Base-by-base conservation (phyloP, 139 green algal species). In the Trebouxia sp. region DNA sequence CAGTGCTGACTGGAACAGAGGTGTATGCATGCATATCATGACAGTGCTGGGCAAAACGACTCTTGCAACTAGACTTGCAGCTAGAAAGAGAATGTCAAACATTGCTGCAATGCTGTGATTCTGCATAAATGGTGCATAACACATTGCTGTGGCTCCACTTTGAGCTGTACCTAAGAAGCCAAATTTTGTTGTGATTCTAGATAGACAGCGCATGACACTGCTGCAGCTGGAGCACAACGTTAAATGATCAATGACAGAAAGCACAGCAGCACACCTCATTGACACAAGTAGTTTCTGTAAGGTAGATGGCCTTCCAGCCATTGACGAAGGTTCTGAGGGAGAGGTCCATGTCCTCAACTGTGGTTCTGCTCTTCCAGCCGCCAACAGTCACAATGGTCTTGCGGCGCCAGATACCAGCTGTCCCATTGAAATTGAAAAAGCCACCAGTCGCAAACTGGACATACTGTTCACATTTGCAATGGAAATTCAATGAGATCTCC, bases 351-450 rank as follows among this genome's bases (percentile, higher is more conserved):
- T 97, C 94, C 87, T 98, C 95, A 12, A 98, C 94, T 12, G 95
- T 97, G 4, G 96, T 99, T 83, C 96, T 90, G 30, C 80, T 87
- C 74, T 97, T 89, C 96, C 96, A 99, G 43, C 96, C 95, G 50
- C 96, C 96, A 10, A 92, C 91, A 56, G 94, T 90, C 56, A 96
- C 78, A 80, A 99, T 97, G 67, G 92, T 93, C 50, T 84, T 83
- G 14, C 86, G 80, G 10, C 91, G 78, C 92, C 91, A 95, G 20
- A 94, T 81, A 8, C 91, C 90, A 14, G 93, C 93, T 17, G 93
- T 97, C 50, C 92, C 93, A 78, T 97, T 97, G 86, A 97, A 97
- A 82, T 97, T 97, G 86, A 97, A 97, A 82, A 97, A 97, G 39
- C 88, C 88, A 47, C 90, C 87, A 9, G 76, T 83, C 17, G 89